Percentiles rank a stretch among this genome's conserved stretches.
Evolutionary conservation across 2,329 filamentous ascomycete genomes (phyloP).

Genomic region (Trichoderma gracile): DNA sequence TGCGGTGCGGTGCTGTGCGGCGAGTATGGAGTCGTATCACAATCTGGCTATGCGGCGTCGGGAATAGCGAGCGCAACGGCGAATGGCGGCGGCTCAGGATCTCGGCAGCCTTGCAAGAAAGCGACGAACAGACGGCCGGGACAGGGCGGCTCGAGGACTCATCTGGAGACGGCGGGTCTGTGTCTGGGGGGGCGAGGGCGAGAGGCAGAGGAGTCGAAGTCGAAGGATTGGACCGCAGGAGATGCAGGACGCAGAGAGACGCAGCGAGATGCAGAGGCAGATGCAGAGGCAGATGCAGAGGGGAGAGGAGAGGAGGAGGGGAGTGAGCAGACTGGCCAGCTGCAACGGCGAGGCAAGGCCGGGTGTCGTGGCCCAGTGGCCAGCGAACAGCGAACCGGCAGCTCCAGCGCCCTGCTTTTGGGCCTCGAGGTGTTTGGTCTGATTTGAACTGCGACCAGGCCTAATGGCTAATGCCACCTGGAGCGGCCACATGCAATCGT

Average conservation of each 20-base stretch:
- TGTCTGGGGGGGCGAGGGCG: too few relatives aligned
- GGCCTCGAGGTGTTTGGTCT: conserved; percentile 7
- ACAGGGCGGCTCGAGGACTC: conserved; percentile 32
- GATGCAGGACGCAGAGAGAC: conserved; percentile 18
- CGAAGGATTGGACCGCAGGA: too few relatives aligned
- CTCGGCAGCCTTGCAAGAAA: conserved; percentile 37
- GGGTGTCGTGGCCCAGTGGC: conserved; percentile 22
- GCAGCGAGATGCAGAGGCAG: conserved; percentile 6
- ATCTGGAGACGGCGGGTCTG: conserved; percentile 34
- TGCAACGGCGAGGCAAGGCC: conserved; percentile 8
- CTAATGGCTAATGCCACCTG: background rate
- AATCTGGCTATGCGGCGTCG: conserved; percentile 26
- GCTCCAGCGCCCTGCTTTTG: conserved; percentile 21
- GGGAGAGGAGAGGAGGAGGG: background rate
- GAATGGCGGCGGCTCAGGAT: conserved; percentile 2
- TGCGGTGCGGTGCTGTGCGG: too few relatives aligned
- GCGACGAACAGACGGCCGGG: conserved; percentile 32
- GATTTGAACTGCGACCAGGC: background rate
- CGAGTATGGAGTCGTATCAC: too few relatives aligned
- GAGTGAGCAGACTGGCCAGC: conserved; percentile 15
- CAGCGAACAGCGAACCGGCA: conserved; percentile 10
- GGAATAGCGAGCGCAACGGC: conserved; percentile 26
- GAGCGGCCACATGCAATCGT: background rate
- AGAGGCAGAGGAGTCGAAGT: too few relatives aligned
- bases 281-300: background rate